Conservation (phyloP, 2,329 filamentous ascomycete genomes). For the Emergomyces africanus region DNA sequence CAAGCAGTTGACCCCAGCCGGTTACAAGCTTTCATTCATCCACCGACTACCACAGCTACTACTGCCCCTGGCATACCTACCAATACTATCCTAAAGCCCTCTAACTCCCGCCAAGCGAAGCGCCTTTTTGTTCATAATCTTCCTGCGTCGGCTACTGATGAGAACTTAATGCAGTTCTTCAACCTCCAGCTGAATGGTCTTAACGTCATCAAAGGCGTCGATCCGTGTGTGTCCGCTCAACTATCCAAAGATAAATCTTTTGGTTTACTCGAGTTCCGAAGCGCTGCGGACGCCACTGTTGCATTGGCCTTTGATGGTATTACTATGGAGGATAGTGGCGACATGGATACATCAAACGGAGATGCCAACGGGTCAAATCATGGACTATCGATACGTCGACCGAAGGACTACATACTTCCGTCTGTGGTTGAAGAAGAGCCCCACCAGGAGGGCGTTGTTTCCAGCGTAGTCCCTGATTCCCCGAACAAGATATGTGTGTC, state of each 20-base stretch:
- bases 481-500: conserved; percentile 90
- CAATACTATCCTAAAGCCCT: conserved; percentile 74
- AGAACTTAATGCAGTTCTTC: conserved; percentile 70
- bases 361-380: conserved; percentile 41
- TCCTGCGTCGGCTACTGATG: conserved; percentile 59
- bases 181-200: conserved; percentile 95
- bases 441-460: conserved; percentile 64
- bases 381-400: conserved; percentile 61
- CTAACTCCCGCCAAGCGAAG: conserved; percentile 87
- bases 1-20: conserved; percentile 91
- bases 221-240: conserved; percentile 76
- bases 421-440: conserved; percentile 59
- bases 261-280: conserved; percentile 84
- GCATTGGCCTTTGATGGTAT: conserved; percentile 84
- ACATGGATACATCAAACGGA: conserved; percentile 37
- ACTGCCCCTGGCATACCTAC: conserved; percentile 41
- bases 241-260: conserved; percentile 68
- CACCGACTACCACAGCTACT: conserved; percentile 42
- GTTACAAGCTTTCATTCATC: conserved; percentile 90
- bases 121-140: conserved; percentile 81
- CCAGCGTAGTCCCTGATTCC: conserved; percentile 74
- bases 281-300: conserved; percentile 74
- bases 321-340: conserved; percentile 64
- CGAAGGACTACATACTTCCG: conserved; percentile 95
- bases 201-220: conserved; percentile 71